Conservation (phyloP, 2,329 filamentous ascomycete genomes). For the Trichophyton mentagrophytes region DNA sequence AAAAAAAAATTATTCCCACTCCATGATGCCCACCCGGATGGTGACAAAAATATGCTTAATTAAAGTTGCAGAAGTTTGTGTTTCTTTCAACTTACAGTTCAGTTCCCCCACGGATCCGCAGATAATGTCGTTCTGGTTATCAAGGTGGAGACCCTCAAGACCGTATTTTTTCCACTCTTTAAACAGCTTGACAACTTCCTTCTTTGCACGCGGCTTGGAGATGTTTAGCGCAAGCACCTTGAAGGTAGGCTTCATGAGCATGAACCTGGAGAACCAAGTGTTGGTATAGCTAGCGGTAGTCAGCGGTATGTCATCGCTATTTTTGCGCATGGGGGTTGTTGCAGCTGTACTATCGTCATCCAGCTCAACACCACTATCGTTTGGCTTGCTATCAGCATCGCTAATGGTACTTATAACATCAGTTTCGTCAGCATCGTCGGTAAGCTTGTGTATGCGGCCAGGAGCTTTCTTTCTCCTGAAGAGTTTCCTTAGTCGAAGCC, state of each 20-base stretch:
- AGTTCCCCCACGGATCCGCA: conserved; percentile 61
- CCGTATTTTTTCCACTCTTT: conserved; percentile 72
- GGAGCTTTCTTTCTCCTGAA: not conserved
- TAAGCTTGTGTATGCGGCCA: not conserved
- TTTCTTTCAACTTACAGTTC: conserved; percentile 54
- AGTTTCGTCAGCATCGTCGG: conserved; percentile 14
- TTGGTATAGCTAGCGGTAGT: conserved; percentile 40
- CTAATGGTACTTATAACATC: conserved; percentile 12
- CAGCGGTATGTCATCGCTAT: conserved; percentile 17
- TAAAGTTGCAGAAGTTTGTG: not conserved
- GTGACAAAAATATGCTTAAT: not conserved
- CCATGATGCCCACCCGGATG: not conserved
- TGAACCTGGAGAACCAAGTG: conserved; percentile 80
- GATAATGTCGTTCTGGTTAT: conserved; percentile 66
- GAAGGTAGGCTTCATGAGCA: conserved; percentile 74
- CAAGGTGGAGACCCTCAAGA: conserved; percentile 64
- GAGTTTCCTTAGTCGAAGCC: not conserved
- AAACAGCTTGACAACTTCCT: conserved; percentile 62
- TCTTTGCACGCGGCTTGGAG: conserved; percentile 58
- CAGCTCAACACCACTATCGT: conserved; percentile 5
- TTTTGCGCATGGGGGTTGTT: conserved; percentile 11
- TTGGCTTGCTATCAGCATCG: conserved; percentile 4
- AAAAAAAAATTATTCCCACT: not conserved
- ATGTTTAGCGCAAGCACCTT: conserved; percentile 63
- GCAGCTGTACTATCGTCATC: conserved; percentile 9